These are phyloP conservation scores for Avena atlantica DNA, from an alignment of 176 grass and related monocot genomes.

Conservation along the genomic window DNA sequence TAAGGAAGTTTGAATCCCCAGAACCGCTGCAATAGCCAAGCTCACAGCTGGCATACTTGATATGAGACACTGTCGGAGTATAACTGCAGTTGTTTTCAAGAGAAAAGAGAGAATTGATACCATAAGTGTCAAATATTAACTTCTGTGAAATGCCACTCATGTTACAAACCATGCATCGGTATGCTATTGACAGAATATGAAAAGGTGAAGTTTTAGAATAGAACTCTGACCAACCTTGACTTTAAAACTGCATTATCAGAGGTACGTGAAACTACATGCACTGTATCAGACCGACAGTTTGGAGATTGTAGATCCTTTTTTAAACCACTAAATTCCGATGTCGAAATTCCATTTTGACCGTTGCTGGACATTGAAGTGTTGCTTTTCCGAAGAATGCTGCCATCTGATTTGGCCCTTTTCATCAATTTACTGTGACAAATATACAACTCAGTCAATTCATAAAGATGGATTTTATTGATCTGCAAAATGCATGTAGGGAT, in stretches of 20 bases:
- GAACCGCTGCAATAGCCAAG: slow-evolving; percentile 52
- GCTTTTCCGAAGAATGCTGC: slow-evolving; percentile 69
- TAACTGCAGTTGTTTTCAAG: slow-evolving; percentile 49
- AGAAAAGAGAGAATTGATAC: slow-evolving; percentile 38
- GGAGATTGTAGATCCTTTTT: slow-evolving; percentile 42
- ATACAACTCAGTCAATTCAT: slow-evolving; percentile 39
- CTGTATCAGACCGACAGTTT: slow-evolving; percentile 37
- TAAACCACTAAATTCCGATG: slow-evolving; percentile 40
- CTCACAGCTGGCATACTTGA: slow-evolving; percentile 49
- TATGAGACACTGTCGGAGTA: slow-evolving; percentile 44
- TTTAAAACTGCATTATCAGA: slow-evolving; percentile 34
- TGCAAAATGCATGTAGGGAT: slow-evolving; percentile 27
- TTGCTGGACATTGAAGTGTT: slow-evolving; percentile 55
- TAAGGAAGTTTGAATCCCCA: slow-evolving; percentile 68
- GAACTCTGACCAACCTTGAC: slow-evolving; percentile 48
- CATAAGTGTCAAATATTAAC: neutral
- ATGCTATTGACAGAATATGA: slow-evolving; percentile 11
- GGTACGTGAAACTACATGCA: slow-evolving; percentile 39
- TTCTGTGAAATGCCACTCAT: neutral
- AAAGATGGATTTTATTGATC: slow-evolving; percentile 32
- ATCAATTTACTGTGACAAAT: slow-evolving; percentile 71
- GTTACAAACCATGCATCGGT: neutral
- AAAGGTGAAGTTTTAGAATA: slow-evolving; percentile 39
- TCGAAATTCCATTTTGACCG: slow-evolving; percentile 58
- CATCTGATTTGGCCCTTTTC: slow-evolving; percentile 88